Evolutionary conservation across 2,329 filamentous ascomycete genomes (phyloP), one percentile per base, ranked within the genome.

Genomic region (Beauveria sp.): DNA sequence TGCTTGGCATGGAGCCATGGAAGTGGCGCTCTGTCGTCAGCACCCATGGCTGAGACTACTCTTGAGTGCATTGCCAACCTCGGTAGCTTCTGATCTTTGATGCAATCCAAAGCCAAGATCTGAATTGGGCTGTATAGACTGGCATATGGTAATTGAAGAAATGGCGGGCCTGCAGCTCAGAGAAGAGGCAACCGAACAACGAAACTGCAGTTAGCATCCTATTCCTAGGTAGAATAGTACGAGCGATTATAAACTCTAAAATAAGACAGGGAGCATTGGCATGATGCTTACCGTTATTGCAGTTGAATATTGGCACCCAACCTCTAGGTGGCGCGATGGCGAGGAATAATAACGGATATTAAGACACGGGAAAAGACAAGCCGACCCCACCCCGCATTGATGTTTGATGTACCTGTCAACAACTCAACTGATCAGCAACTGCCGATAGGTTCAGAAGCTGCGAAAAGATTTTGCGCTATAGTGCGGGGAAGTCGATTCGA

Each of bases 351-450:
- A 22, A 31, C 40, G 40, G 53, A 24, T 43, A 45, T 55, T 55
- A 55, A 20, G 26, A 55, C 28, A 22, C 40, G 5, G 40, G 40
- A 20, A 55, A 18, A 45, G 18, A n/a, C 53, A 55, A 42, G 40
- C 53, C 53, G 10, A n/a, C 24, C 18, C 53, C 53, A 55, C 53
- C 53, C 52, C 53, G 50, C 50, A 52, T 52, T 43, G 45, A 48
- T 48, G 24, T 28, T 5, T 49, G 22, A 24, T 50, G 48, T 53
- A 34, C 38, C 52, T 45, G 40, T 55, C 53, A 55, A 51, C 12
- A 45, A 18, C 18, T 14, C 31, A 3, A 45, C 24, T 24, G 40
- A 43, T 31, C 53, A 43, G 50, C 53, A 55, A 55, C 53, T 55
- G 53, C 53, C 53, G 53, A 55, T 18, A 45, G 52, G 38, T 20